Percentiles rank a stretch among this genome's conserved stretches.
phyloP scores from a whole-genome alignment of 2,329 filamentous ascomycete species.

The Paraconiothyrium brasiliense region DNA sequence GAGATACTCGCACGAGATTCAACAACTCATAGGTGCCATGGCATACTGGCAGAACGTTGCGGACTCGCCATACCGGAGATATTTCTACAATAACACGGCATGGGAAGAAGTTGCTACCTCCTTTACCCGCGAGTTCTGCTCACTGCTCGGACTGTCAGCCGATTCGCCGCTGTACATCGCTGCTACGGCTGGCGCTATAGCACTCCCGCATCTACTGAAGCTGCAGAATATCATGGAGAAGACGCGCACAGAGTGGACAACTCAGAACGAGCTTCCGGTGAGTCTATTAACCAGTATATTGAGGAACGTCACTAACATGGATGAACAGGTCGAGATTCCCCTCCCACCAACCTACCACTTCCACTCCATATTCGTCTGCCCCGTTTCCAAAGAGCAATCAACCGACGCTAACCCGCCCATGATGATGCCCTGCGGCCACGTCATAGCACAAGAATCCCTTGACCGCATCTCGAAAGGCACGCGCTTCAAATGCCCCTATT shows the following conservation, averaged over 20 bases:
- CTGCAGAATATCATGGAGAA: conserved; percentile 86
- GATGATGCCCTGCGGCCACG: conserved; percentile 96
- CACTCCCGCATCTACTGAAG: conserved; percentile 87
- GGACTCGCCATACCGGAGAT: conserved; percentile 78
- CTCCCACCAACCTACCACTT: conserved; percentile 74
- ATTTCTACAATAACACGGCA: conserved; percentile 78
- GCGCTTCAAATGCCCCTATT: conserved; percentile 96
- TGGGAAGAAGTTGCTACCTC: conserved; percentile 87
- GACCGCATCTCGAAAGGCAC: conserved; percentile 80
- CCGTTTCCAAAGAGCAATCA: conserved; percentile 94
- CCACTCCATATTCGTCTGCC: conserved; percentile 97
- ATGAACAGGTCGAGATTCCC: conserved; percentile 68
- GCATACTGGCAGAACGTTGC: conserved; percentile 78
- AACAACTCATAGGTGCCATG: conserved; percentile 82
- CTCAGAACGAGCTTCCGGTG: conserved; percentile 86
- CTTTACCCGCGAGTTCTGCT: conserved; percentile 95
- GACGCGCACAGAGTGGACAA: conserved; percentile 94
- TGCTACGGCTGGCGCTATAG: conserved; percentile 90
- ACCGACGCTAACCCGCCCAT: conserved; percentile 94
- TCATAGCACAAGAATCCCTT: conserved; percentile 86
- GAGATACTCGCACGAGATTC: conserved; percentile 80
- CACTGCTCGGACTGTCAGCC: conserved; percentile 85
- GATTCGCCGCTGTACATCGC: conserved; percentile 94
- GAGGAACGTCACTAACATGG: conserved; percentile 3
- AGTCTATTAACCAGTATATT: conserved; percentile 48